phyloP scores from a whole-genome alignment of 805 yeast genomes.

The Teunomyces pallodes region DNA sequence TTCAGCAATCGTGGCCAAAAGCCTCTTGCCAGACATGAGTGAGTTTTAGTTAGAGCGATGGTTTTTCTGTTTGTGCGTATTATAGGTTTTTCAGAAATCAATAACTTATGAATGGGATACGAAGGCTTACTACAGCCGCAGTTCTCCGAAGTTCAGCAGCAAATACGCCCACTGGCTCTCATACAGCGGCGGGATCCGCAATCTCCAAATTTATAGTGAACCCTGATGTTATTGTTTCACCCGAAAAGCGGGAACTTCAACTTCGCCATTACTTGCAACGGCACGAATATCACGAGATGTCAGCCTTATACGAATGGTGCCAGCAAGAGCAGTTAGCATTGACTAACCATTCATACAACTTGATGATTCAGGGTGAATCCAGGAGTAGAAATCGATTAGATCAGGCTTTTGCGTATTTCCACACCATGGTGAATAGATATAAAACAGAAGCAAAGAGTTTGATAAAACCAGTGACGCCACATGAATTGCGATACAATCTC shows the following conservation, averaged over 20 bases:
- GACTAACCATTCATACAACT: background rate
- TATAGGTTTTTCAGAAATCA: background rate
- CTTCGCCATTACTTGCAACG: background rate
- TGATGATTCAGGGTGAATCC: constrained; percentile 2
- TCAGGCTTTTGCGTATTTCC: constrained; percentile 6
- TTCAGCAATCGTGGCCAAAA: constrained; percentile 26
- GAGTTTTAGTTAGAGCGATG: background rate
- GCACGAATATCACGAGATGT: background rate
- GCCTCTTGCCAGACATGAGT: constrained; percentile 10
- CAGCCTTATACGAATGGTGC: constrained; percentile 1
- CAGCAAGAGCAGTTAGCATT: background rate
- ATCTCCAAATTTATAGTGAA: background rate
- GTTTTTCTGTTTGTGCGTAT: constrained; percentile 1
- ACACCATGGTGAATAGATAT: constrained; percentile 7
- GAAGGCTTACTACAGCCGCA: background rate
- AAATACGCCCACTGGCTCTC: background rate
- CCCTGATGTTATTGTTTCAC: background rate
- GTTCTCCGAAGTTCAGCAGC: background rate
- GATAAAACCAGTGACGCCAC: constrained; percentile 6
- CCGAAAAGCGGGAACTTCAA: constrained; percentile 3
- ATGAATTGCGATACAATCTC: background rate
- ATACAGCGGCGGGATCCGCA: background rate
- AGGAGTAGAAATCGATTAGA: constrained; percentile 4
- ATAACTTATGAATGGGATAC: background rate
- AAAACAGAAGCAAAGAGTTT: constrained; percentile 7